Base-by-base conservation (phyloP, 2,329 filamentous ascomycete species). In the Sporothrix pallida region DNA sequence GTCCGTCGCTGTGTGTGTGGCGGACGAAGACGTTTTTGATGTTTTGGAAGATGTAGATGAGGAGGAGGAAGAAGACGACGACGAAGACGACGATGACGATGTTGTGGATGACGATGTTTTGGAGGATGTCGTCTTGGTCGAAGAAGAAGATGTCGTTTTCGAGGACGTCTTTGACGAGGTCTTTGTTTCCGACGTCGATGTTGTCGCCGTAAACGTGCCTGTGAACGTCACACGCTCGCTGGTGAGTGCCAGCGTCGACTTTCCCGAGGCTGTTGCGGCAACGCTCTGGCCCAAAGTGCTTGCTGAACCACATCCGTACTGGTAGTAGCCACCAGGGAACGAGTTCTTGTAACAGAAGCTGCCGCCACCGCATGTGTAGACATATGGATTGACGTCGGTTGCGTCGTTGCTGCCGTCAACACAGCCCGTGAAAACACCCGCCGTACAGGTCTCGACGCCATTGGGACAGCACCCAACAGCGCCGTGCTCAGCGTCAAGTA, bases 381-480 rank as follows among this genome's bases (percentile, higher is more conserved):
- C 81, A 74, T 89, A 89, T 0, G 88, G 87, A 75, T 90, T 85
- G 72, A 85, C 81, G 72, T 84, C 85, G 2, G 83, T 87, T 76
- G 84, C 86, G 77, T 26, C 81, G 72, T 84, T 88, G 77, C 84
- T 86, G 70, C 78, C 77, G 77, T 90, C 88, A 58, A 89, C 86
- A 74, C 88, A 90, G 54, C 83, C 84, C 2, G 88, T 90, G 78
- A 85, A 90, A 54, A 90, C 84, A 71, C 88, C 88, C 3, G 83
- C 81, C 1, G 85, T 86, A 79, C 88, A 90, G 7, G 83, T 77
- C 2, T 81, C 83, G 15, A 79, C 79, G 15, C 82, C 83, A 76
- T 89, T 83, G 0, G 88, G 87, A 77, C 88, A 90, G 58, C 79
- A 79, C 48, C 79, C 78, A 10, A 80, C 77, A 4, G 76, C 78